Evolutionary conservation across 805 yeast species (phyloP).

Genomic region (Ogataea trehalophila): DNA sequence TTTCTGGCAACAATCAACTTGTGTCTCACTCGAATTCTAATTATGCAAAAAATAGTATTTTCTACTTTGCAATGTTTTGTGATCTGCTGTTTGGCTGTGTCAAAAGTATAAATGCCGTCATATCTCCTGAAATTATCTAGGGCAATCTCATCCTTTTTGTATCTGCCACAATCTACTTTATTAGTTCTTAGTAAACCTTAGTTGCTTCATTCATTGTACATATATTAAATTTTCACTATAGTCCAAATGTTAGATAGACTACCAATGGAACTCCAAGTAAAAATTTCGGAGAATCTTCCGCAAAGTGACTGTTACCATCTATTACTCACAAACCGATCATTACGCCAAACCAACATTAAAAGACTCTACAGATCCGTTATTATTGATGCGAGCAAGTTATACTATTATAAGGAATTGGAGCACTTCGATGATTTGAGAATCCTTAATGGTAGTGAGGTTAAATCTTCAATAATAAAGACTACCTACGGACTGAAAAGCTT

Average conservation of each 20-base stretch:
- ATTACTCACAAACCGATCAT: slow-evolving; percentile 9
- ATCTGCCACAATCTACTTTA: too few species aligned
- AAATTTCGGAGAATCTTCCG: slow-evolving; percentile 13
- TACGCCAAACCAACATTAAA: slow-evolving; percentile 8
- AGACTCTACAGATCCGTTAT: slow-evolving; percentile 22
- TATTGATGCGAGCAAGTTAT: slow-evolving; percentile 19
- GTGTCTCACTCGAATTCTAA: too few species aligned
- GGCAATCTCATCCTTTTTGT: too few species aligned
- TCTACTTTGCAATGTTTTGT: too few species aligned
- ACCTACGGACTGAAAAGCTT: slow-evolving; percentile 22
- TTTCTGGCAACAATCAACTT: too few species aligned
- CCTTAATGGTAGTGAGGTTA: slow-evolving; percentile 8
- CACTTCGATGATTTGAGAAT: slow-evolving; percentile 11
- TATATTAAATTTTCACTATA: neutral
- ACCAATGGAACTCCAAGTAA: slow-evolving; percentile 20
- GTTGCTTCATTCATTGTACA: neutral
- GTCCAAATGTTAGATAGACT: slow-evolving; percentile 20
- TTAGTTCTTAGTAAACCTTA: too few species aligned
- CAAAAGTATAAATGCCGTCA: too few species aligned
- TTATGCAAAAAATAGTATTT: too few species aligned
- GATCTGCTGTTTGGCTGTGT: too few species aligned
- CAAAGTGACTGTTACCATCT: slow-evolving; percentile 26
- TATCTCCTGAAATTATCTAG: too few species aligned
- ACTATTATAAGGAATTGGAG: slow-evolving; percentile 20
- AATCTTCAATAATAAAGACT: slow-evolving; percentile 17